Evolutionary conservation across 306 rosid species (phyloP).

Genomic region (Coriaria nepalensis): DNA sequence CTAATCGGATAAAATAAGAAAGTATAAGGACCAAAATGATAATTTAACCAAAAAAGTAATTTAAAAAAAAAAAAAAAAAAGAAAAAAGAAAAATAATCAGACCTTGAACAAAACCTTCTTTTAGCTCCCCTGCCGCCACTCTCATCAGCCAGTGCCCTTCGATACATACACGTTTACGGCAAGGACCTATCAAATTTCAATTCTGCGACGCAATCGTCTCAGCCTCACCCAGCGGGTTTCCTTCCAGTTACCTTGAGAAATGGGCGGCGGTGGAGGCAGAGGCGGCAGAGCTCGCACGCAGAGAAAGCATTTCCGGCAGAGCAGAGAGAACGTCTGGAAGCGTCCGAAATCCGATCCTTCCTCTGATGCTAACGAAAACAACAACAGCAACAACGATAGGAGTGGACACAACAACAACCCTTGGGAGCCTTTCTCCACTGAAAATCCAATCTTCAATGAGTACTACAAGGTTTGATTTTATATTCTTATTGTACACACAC

Average conservation of each 20-base stretch:
- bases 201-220: too few relatives aligned
- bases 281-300: conserved; percentile 80
- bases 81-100: too few relatives aligned
- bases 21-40: too few relatives aligned
- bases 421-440: conserved; percentile 72
- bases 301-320: conserved; percentile 62
- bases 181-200: too few relatives aligned
- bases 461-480: conserved; percentile 46
- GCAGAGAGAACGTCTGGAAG: conserved; percentile 90
- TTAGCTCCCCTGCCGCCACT: too few relatives aligned
- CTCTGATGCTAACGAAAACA: conserved; percentile 9
- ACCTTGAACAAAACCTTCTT: too few relatives aligned
- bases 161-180: too few relatives aligned
- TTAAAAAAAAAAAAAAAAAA: too few relatives aligned
- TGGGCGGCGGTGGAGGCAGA: conserved; percentile 53
- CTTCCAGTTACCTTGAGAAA: neutral
- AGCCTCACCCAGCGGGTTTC: too few relatives aligned
- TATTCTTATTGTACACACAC: neutral
- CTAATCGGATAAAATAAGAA: too few relatives aligned
- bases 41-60: too few relatives aligned
- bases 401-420: conserved; percentile 15
- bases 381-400: conserved; percentile 6
- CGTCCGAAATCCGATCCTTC: conserved; percentile 57
- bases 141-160: too few relatives aligned
- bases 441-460: conserved; percentile 46